Conservation (phyloP, 306 rosid species). For the Glycine latifolia region DNA sequence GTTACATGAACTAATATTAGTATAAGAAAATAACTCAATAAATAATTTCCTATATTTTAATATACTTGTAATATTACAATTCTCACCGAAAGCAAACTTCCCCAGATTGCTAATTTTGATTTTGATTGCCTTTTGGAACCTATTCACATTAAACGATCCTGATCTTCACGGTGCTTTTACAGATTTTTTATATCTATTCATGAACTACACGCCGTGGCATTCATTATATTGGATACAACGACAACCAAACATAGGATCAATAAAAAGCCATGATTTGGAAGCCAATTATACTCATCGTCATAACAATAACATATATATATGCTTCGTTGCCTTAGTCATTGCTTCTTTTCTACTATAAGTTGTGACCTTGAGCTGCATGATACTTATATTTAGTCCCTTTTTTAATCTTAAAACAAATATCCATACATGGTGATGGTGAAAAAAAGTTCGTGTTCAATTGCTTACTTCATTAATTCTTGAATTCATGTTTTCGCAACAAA, state of each 20-base stretch:
- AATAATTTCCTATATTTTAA: too few species aligned
- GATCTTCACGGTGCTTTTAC: background rate
- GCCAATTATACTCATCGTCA: too few species aligned
- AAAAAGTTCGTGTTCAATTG: background rate
- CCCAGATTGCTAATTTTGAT: background rate
- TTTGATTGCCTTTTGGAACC: background rate
- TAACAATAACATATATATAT: too few species aligned
- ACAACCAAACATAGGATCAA: background rate
- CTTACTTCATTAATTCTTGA: background rate
- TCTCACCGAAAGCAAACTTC: too few species aligned
- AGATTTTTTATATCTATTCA: slow-evolving; percentile 9
- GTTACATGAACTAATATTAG: too few species aligned
- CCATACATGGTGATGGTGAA: too few species aligned
- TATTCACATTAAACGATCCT: background rate
- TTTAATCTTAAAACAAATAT: background rate
- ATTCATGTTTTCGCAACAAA: too few species aligned
- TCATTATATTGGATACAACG: background rate
- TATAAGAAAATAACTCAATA: too few species aligned
- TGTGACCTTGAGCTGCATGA: background rate
- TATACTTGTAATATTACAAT: too few species aligned
- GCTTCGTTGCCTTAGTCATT: too few species aligned
- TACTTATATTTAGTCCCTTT: background rate
- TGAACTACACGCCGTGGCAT: slow-evolving; percentile 17
- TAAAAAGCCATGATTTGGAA: too few species aligned
- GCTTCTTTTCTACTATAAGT: too few species aligned